Base-by-base conservation (phyloP, 129 eudicot species). In the Apium graveolens region DNA sequence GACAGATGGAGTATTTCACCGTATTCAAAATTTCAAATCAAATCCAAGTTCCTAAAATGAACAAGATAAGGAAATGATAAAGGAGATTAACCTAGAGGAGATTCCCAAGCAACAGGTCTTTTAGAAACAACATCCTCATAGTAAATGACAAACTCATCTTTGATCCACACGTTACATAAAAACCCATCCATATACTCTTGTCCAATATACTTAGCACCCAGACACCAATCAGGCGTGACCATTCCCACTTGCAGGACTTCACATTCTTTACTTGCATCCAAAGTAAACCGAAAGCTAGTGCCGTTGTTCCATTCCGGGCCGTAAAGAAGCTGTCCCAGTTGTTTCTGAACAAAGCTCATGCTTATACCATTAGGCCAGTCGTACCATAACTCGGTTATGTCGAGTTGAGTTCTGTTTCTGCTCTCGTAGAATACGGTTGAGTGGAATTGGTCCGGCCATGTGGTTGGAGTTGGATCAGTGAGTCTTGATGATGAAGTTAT, bases 281-380 rank as follows among this genome's bases (percentile, higher is more conserved):
- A 26, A 5, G 89, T 81, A 80, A 76, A 86, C 34, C 29, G 53
- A 55, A 70, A 86, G 7, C 82, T 76, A 38, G 90, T 89, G 17
- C 88, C 88, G 45, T 89, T 89, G 79, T 78, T 77, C 88, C 88
- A 89, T 63, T 89, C 90, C 69, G 86, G 70, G 55, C 84, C 92
- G 45, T 84, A 86, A 14, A 84, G 39, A 21, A 77, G 80, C 75
- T 83, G 32, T 0, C 86, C 88, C 13, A 89, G 38, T 32, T 89
- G 92, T 20, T 80, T 70, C 27, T 86, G 90, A 11, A 86, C 78
- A 0, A 89, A 82, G 90, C 86, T 89, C 76, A 89, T 70, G 86
- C 84, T 89, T 2, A 90, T 49, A 32, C 88, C 85, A 11, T 84
- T 84, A 18, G 88, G 85, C 82, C 82, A 86, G 80, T 89, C 92